These are phyloP conservation scores for Alloteropsis angusta DNA, from an alignment of 202 grass and related monocot species.

Conservation along the genomic window DNA sequence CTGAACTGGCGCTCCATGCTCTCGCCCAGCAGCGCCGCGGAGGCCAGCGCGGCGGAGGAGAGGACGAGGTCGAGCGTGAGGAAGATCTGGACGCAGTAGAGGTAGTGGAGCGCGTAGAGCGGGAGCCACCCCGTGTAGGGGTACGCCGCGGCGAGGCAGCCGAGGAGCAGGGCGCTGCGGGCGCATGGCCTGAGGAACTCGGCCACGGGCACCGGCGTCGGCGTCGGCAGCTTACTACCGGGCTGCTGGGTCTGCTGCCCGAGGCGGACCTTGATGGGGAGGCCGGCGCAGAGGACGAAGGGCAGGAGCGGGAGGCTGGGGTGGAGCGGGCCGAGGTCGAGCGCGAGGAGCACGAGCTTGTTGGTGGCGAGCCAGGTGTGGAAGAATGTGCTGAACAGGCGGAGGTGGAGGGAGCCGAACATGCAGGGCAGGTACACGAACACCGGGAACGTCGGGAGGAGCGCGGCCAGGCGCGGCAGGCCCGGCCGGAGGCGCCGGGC, in stretches of 20 bases:
- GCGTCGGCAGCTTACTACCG: not conserved
- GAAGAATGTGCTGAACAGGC: conserved; percentile 44
- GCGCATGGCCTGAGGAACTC: conserved; percentile 33
- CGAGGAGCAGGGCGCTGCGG: conserved; percentile 32
- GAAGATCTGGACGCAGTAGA: conserved; percentile 49
- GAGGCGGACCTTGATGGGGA: conserved; percentile 39
- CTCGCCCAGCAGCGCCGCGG: conserved; percentile 17
- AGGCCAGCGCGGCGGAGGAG: conserved; percentile 14
- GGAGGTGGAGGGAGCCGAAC: conserved; percentile 51
- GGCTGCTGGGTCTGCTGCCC: not conserved
- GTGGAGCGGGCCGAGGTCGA: conserved; percentile 38
- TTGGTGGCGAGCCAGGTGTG: conserved; percentile 47
- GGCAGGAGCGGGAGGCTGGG: conserved; percentile 44
- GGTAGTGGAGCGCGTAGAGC: conserved; percentile 33
- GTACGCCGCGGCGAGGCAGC: conserved; percentile 29
- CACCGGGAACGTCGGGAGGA: conserved; percentile 30
- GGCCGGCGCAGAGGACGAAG: conserved; percentile 34
- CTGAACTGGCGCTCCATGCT: conserved; percentile 42
- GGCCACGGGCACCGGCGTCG: not conserved
- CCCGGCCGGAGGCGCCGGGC: conserved; percentile 32
- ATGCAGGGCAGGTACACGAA: conserved; percentile 42
- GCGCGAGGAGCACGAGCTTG: conserved; percentile 58
- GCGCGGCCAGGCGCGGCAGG: conserved; percentile 29
- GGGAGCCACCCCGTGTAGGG: conserved; percentile 30
- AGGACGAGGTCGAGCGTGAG: conserved; percentile 50